Percentiles rank a stretch among this genome's conserved stretches.
Conservation (phyloP, 148 eudicot genomes). For the Cornus kousa region DNA sequence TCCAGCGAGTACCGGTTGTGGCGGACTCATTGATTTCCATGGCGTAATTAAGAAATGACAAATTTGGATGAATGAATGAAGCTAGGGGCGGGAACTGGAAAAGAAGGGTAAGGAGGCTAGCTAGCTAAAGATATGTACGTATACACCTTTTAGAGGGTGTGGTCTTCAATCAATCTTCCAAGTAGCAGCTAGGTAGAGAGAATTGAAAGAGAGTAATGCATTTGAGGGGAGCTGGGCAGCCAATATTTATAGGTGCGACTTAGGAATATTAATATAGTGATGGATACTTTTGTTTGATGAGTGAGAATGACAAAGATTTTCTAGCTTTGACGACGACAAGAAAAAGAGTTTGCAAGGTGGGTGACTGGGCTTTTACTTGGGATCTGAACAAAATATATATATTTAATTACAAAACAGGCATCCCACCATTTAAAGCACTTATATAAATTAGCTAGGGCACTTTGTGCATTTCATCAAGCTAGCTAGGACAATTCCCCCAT, state of each 20-base stretch:
- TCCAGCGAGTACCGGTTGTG: background rate
- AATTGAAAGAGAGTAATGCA: background rate
- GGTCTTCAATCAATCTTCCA: no score
- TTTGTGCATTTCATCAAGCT: no score
- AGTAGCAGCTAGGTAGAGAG: no score
- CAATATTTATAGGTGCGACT: background rate
- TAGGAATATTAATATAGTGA: background rate
- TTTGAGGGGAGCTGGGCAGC: background rate
- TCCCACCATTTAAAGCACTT: no score
- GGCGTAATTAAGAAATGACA: background rate
- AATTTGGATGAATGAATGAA: no score
- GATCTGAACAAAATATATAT: no score
- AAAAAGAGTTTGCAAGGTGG: conserved; percentile 4
- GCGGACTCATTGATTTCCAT: conserved; percentile 10
- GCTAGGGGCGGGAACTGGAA: no score
- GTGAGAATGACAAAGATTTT: conserved; percentile 11
- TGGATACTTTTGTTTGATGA: background rate
- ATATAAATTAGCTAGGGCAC: no score
- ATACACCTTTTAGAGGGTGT: no score
- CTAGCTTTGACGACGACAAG: background rate
- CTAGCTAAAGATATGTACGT: no score
- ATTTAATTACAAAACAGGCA: no score
- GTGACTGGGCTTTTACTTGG: background rate
- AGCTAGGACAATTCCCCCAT: background rate
- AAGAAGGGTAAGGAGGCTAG: background rate